A percentile compares a stretch with the other conserved stretches of the same genome.
Evolutionary conservation across 2,329 filamentous ascomycete species (phyloP).

Genomic region (Penicillium decumbens): DNA sequence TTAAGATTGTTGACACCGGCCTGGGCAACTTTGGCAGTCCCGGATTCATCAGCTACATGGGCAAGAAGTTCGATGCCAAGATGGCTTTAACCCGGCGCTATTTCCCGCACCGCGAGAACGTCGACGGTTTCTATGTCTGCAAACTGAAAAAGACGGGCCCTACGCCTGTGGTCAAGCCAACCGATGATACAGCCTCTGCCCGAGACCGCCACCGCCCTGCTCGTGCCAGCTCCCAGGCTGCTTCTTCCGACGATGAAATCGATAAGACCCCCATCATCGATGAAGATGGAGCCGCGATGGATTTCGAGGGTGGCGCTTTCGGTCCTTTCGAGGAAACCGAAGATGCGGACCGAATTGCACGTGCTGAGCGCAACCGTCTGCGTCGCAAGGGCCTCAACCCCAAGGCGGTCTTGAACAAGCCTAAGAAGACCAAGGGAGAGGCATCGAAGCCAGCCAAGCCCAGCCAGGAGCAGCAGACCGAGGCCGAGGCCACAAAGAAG

Average conservation of each 20-base stretch:
- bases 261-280: constrained; percentile 66
- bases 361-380: constrained; percentile 68
- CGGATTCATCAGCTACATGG: constrained; percentile 84
- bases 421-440: constrained; percentile 29
- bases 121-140: constrained; percentile 96
- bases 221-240: constrained; percentile 21
- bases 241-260: constrained; percentile 44
- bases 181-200: constrained; percentile 25
- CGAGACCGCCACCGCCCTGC: constrained; percentile 16
- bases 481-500: constrained; percentile 13
- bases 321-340: constrained; percentile 71
- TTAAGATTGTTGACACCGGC: constrained; percentile 86
- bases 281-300: constrained; percentile 29
- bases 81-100: constrained; percentile 79
- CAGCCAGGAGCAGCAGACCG: constrained; percentile 15
- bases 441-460: constrained; percentile 8
- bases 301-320: constrained; percentile 53
- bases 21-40: constrained; percentile 79
- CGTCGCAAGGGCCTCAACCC: constrained; percentile 71
- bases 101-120: constrained; percentile 89
- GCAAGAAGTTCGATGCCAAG: constrained; percentile 83
- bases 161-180: constrained; percentile 49
- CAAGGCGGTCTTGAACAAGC: constrained; percentile 49
- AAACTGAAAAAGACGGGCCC: constrained; percentile 93
- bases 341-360: constrained; percentile 66